Base-by-base conservation (phyloP, 2,329 filamentous ascomycete species). In the Incumbomyces delicatus region DNA sequence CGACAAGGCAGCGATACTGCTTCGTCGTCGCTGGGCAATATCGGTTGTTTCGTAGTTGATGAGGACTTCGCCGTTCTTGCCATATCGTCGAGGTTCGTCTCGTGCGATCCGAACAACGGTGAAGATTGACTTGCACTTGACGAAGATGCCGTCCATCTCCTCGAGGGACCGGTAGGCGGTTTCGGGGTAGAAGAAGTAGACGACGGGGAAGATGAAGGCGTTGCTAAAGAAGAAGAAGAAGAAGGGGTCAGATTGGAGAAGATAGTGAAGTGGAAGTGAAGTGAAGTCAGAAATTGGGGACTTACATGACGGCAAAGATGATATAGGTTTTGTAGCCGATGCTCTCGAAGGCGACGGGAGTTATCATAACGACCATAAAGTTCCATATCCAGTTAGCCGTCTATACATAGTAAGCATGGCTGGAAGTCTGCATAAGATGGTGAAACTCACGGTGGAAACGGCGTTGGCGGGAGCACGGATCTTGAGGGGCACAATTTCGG, bases 261-360 rank as follows among this genome's bases (percentile, higher is more conserved):
- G 10, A 33, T 10, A 33, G 10, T 33, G 31, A n/a, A 33, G 83
- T 85, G 61, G n/a, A n/a, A n/a, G n/a, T n/a, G n/a, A n/a, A n/a
- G n/a, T n/a, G 22, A 27, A 27, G 22, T 27, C 8, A 4, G 22
- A 27, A 8, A n/a, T n/a, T 27, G 4, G 22, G 22, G 4, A 27
- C 22, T 27, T 8, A 27, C 22, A 83, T 87, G 1, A 72, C 80
- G 0, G 84, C 84, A 61, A 90, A 89, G 38, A 90, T 79, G 55
- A 87, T 86, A 11, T 85, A 85, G 59, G 88, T 87, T 31, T 74
- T 73, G 65, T 83, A 89, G 56, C 84, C 77, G 50, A 89, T 89
- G 7, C 77, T 72, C 0, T 69, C 68, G 1, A 80, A 84, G 61
- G 89, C 87, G 63, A 87, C 87, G 0, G 85, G 83, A 0, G 85